Conservation (phyloP, 176 grass and related monocot genomes). For the Paspalum vaginatum region DNA sequence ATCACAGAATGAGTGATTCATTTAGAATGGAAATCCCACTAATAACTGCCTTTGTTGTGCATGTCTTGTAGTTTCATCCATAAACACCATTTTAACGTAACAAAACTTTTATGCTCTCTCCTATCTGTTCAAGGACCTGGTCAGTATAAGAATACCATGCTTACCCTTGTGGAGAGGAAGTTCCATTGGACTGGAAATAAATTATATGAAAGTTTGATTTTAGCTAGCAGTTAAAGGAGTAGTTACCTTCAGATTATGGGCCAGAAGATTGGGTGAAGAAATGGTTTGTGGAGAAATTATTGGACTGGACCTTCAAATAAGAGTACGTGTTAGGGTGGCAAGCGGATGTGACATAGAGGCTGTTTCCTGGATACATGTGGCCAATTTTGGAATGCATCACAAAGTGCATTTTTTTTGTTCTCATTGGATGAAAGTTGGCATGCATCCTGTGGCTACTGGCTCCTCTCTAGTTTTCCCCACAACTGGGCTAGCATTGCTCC, state of each 20-base stretch:
- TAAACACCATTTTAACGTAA: background rate
- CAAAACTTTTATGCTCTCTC: background rate
- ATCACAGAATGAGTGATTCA: background rate
- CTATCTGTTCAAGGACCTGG: background rate
- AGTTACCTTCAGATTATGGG: background rate
- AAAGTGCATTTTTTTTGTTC: background rate
- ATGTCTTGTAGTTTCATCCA: background rate
- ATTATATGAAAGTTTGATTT: background rate
- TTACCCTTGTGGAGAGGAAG: background rate
- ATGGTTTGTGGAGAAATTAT: background rate
- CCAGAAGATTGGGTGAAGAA: background rate
- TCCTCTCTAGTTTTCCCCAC: background rate
- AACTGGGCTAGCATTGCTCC: background rate
- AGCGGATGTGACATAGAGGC: background rate
- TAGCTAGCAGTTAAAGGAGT: background rate
- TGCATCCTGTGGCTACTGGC: background rate
- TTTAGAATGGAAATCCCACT: background rate
- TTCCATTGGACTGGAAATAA: background rate
- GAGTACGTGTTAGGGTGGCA: background rate
- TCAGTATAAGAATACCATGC: background rate
- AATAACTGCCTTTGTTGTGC: background rate
- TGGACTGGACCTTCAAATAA: background rate
- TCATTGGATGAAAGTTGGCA: background rate
- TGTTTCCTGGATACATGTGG: background rate
- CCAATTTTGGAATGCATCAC: slow-evolving; percentile 3